These are phyloP conservation scores for Phytophthora lateralis DNA, from an alignment of 352 stramenopile species.

Conservation along the genomic window DNA sequence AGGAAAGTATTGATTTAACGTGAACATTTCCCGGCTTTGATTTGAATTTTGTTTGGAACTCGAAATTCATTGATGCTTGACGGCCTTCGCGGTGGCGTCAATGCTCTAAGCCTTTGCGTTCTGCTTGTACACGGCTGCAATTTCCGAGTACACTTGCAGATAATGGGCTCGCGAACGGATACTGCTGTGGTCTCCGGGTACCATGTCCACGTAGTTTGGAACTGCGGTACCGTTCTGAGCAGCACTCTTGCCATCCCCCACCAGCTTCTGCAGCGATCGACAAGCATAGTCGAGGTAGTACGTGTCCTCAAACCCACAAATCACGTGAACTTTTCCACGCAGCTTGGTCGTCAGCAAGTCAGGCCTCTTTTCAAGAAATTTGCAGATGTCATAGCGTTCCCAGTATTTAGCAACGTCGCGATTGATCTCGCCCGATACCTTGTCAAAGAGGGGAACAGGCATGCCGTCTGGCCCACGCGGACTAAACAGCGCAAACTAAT, in stretches of 20 bases:
- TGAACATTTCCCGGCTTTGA: background rate
- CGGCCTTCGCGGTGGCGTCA: background rate
- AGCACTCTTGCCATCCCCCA: constrained; percentile 37
- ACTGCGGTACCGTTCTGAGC: constrained; percentile 30
- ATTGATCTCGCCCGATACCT: constrained; percentile 74
- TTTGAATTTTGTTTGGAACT: too few relatives aligned
- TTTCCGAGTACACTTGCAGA: constrained; percentile 64
- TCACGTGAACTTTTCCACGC: constrained; percentile 69
- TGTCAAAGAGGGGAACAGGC: constrained; percentile 73
- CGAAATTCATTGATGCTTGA: too few relatives aligned
- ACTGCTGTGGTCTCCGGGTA: constrained; percentile 72
- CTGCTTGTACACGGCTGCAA: constrained; percentile 42
- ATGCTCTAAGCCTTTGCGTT: constrained; percentile 9
- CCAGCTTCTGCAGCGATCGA: constrained; percentile 55
- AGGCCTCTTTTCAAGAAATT: constrained; percentile 44
- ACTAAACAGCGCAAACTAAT: constrained; percentile 74
- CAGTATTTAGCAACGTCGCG: constrained; percentile 59
- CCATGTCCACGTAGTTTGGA: constrained; percentile 69
- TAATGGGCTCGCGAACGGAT: constrained; percentile 78
- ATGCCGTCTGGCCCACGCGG: constrained; percentile 55
- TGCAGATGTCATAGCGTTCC: constrained; percentile 70
- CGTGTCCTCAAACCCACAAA: constrained; percentile 75
- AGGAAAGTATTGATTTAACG: background rate
- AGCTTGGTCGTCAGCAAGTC: constrained; percentile 50
- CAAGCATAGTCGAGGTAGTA: constrained; percentile 81